Base-by-base conservation (phyloP, 345 rosid species). In the Arabis alpina region DNA sequence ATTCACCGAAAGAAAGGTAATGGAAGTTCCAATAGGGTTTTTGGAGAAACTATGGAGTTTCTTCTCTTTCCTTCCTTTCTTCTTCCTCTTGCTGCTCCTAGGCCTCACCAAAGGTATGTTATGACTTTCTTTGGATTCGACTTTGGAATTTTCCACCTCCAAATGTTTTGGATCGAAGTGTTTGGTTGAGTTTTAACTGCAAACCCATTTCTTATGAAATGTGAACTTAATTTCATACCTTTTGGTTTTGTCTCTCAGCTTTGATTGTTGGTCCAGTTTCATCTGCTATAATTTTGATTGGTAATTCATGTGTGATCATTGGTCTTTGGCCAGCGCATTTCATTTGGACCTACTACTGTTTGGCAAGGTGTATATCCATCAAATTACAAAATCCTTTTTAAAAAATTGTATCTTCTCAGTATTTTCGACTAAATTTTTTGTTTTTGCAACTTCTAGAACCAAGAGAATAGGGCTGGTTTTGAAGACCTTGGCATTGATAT, bases 271-370 rank as follows among this genome's bases (percentile, higher is more conserved):
- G 85, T 66, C 95, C 95, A 7, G n/a, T 88, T 7, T 85, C 61
- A 9, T 76, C 80, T 36, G 82, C 70, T 54, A 79, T 88, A 71
- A 78, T 83, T 42, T 68, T 65, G 68, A 40, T 78, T 34, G 91
- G 90, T 11, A 85, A 88, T 75, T 83, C 90, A 24, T 80, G 81
- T 11, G 86, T 90, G 16, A 79, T 85, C 40, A 62, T 82, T 54
- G 97, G 98, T 5, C 91, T 90, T 16, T 93, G 97, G 97, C 77
- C 82, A 15, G 93, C 93, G 64, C 98, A 88, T 82, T 79, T 84
- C 68, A 2, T 82, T 7, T 93, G 93, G 93, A 88, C 93, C 68
- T 83, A 77, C 72, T 90, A 81, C 77, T 83, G 93, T 77, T 84
- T 90, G 3, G 80, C 83, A 51, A 88, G 90, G 98, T 91, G 59